These are phyloP conservation scores for Solanum verrucosum DNA, from an alignment of 257 asterid genomes.

Conservation along the genomic window DNA sequence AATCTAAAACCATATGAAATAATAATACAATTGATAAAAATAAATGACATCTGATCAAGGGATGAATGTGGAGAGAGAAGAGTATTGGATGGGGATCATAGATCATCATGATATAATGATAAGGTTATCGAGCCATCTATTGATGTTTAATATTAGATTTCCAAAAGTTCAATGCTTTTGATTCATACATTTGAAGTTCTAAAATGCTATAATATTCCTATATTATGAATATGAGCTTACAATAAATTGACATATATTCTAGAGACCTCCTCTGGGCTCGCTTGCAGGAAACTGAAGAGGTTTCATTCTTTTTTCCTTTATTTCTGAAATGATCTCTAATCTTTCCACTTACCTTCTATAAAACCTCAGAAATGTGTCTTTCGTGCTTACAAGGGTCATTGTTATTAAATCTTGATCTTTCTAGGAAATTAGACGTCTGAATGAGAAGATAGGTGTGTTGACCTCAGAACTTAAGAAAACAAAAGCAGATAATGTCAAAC, in stretches of 20 bases:
- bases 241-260: not conserved
- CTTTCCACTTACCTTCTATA: not conserved
- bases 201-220: not conserved
- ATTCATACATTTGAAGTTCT: not conserved
- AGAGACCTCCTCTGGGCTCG: conserved; percentile 87
- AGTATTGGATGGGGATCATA: not conserved
- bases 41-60: not conserved
- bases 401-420: conserved; percentile 1
- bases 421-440: conserved; percentile 85
- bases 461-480: conserved; percentile 80
- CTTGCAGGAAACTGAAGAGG: conserved; percentile 95
- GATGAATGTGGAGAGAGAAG: not conserved
- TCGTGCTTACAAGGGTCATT: conserved; percentile 3
- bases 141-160: not conserved
- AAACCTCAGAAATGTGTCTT: not conserved
- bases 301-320: not conserved
- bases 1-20: not conserved
- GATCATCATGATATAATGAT: not conserved
- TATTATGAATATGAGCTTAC: not conserved
- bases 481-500: conserved; percentile 91
- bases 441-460: conserved; percentile 75
- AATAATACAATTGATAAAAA: not conserved
- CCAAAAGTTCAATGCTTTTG: not conserved
- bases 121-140: not conserved
- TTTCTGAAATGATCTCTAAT: not conserved